Evolutionary conservation across 1,139 yeast genomes (phyloP), one percentile per base, ranked within the genome.

Genomic region (Geotrichum phurueaensis): DNA sequence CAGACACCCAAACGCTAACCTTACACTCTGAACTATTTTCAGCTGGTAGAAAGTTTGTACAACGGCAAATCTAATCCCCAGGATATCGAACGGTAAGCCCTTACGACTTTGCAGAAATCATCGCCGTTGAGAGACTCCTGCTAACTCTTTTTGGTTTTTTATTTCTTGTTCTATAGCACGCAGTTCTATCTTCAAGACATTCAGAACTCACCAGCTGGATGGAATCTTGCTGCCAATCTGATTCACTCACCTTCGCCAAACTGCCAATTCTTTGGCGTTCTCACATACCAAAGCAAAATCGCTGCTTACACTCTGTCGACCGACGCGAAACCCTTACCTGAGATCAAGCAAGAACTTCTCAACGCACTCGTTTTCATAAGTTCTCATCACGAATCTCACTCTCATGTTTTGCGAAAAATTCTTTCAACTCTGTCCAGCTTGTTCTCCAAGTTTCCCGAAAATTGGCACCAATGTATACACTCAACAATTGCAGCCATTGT

Each of bases 191-290:
- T 84, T n/a, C 85, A 81, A 63, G 64, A 65, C 9, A 68, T 80
- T 12, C 89, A 84, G 66, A 75, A 73, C 61, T 78, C 84, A 2
- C 72, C 74, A 1, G 69, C 77, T 58, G 88, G 85, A 2, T 79
- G 80, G 74, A 69, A 72, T 23, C 69, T 84, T 50, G 88, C 85
- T 0, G 68, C 71, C 29, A 62, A 69, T 51, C 73, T 84, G 51
- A 73, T 84, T 59, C 69, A 70, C 39, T 63, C 71, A 29, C 53
- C 62, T n/a, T 69, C 75, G 2, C 74, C 81, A 3, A 72, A 74
- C 49, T 81, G 85, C 64, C 81, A 79, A 65, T 84, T 82, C 67
- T 82, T 85, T 65, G 89, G 89, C 0, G 89, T 88, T 0, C 73
- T 84, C 61, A 84, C 89, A 0, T 79, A 78, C 56, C 76, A 84